Base-by-base conservation (phyloP, 139 green algal genomes). In the Tetradesmus lagerheimii region DNA sequence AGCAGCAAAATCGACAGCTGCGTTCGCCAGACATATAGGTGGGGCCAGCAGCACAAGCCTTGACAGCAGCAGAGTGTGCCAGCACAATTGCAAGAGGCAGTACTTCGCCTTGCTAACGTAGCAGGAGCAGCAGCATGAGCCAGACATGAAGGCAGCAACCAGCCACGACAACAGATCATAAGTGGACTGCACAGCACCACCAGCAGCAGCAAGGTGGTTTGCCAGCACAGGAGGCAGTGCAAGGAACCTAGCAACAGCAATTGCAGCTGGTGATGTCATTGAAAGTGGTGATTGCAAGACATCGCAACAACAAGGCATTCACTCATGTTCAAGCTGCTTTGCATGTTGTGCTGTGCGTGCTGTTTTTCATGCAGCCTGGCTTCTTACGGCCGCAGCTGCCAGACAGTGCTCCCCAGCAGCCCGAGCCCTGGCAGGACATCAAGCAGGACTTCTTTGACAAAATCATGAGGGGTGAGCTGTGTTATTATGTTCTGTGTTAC, bases 391-490 rank as follows among this genome's bases (percentile, higher is more conserved):
- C 64, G 0, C 83, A 80, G 74, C 84, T 98, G 82, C 95, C 96
- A 3, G 66, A 67, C 2, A 2, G 35, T 1, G 86, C 95, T 0
- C 96, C 96, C 0, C 86, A 96, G 78, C 18, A 95, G 38, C 87
- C 90, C 0, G 95, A 98, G 83, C 11, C 41, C 12, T 95, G 93
- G 25, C 81, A 93, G 0, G 64, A 41, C 1, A 89, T 98, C n/a
- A 90, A 98, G 89, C 0, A 35, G 15, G 96, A 98, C 81, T 91
- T 98, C 3, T 35, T 92, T 12, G 11, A 62, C 29, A 93, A 94
- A 50, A 95, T 98, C 80, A 90, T 97, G 93, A 95, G 95, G 87
- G 95, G 95, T 93, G 80, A 27, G 85, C 20, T 5, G 23, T 18
- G 11, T n/a, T 75, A 16, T 75, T 29, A 29, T 14, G 9, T 14